These are phyloP conservation scores for Paspalum vaginatum DNA, from an alignment of 176 grass and related monocot species.

Conservation along the genomic window DNA sequence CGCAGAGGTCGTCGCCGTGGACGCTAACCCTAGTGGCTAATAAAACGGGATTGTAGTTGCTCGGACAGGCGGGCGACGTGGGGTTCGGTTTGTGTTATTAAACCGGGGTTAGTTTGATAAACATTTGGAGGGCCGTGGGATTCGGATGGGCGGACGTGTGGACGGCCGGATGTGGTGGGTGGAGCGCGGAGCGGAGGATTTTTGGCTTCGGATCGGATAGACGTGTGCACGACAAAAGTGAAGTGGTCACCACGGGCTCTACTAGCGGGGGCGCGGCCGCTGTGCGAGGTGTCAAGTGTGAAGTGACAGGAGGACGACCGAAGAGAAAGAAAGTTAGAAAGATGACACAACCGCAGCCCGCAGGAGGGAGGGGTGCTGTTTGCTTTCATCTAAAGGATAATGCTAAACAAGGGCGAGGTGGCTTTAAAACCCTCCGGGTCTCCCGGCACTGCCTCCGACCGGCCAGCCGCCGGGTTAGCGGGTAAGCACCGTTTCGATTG, in stretches of 20 bases:
- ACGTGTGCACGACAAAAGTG: slow-evolving; percentile 27
- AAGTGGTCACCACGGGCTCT: background rate
- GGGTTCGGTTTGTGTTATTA: background rate
- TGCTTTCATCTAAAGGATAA: slow-evolving; percentile 11
- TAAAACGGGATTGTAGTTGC: slow-evolving; percentile 11
- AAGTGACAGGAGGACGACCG: background rate
- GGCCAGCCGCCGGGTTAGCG: no score
- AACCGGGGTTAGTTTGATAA: background rate
- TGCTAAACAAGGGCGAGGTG: slow-evolving; percentile 19
- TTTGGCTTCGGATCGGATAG: background rate
- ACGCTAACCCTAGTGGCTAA: slow-evolving; percentile 27
- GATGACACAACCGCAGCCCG: background rate
- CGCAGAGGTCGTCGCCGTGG: slow-evolving; percentile 23
- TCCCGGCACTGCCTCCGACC: background rate
- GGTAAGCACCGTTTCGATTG: no score
- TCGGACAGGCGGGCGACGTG: slow-evolving; percentile 19
- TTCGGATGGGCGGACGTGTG: background rate
- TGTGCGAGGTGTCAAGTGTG: background rate
- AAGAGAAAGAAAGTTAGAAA: no score
- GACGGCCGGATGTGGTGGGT: background rate
- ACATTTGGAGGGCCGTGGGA: background rate
- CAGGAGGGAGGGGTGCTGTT: background rate
- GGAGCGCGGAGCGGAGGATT: no score
- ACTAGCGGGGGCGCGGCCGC: background rate
- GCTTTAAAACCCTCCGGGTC: background rate